Evolutionary conservation across 106 monocot species (phyloP), one percentile per base, ranked within the genome.

Genomic region (Apostasia ramifera): DNA sequence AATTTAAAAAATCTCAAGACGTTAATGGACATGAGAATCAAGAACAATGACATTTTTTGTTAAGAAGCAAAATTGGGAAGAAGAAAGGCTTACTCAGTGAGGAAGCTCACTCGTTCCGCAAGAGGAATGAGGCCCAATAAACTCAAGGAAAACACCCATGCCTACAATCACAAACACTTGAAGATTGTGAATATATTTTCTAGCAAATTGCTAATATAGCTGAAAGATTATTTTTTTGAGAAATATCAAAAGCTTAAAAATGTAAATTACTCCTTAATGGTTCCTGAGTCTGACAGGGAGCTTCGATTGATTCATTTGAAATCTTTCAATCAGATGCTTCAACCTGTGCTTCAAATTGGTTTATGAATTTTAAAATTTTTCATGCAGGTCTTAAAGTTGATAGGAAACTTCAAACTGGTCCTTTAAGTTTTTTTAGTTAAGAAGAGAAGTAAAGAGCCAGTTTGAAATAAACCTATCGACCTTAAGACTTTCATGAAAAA

Each of bases 71-170:
- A 26, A 0, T 26, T 26, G 26, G 2, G 14, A 55, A 55, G 54
- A 3, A 55, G 8, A 38, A 63, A 1, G 57, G 75, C 85, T 78
- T 67, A 89, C 89, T 89, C 89, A 0, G 89, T 89, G 5, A 89
- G 78, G 70, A 89, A 89, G 71, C 89, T 89, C n/a, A 89, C 77
- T 5, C 89, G 76, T 61, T 89, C 89, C 1, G 89, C 89, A 15
- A 89, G 75, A 14, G 89, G 89, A 39, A 72, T 76, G 49, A 89
- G 82, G 1, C 85, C 89, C 38, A 89, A 47, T 53, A 89, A 57
- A 42, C 89, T 89, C 56, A 89, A 50, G 1, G 75, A 74, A 58
- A 89, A 89, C 40, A 85, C 40, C 89, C 89, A 89, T 1, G 69
- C 85, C 89, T 85, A 82, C 40, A 40, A 0, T 4, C 12, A 63